Conservation (phyloP, 2,329 filamentous ascomycete species). For the Diaporthe citrichinensis region DNA sequence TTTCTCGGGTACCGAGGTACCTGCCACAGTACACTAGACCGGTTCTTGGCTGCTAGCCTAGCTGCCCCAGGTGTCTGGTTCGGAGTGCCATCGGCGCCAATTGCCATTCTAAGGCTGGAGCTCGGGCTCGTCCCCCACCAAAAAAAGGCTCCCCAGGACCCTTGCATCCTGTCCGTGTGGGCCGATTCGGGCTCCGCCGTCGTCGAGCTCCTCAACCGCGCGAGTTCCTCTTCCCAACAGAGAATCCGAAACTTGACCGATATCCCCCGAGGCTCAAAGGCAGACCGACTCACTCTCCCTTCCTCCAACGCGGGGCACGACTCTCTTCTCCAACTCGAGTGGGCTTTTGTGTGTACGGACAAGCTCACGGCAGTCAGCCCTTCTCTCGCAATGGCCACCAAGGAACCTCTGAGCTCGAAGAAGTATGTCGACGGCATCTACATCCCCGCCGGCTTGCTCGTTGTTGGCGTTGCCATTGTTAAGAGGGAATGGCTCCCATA, state of each 20-base stretch:
- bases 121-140: background rate
- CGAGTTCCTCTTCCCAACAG: constrained; percentile 34
- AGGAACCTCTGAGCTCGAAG: constrained; percentile 56
- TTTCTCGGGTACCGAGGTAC: background rate
- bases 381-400: constrained; percentile 37
- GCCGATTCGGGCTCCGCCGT: constrained; percentile 33
- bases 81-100: constrained; percentile 21
- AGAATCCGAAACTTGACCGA: constrained; percentile 32
- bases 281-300: background rate
- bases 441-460: constrained; percentile 83
- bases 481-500: constrained; percentile 84
- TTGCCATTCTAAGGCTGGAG: constrained; percentile 13
- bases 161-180: constrained; percentile 8
- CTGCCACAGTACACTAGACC: background rate
- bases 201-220: constrained; percentile 29
- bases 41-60: background rate
- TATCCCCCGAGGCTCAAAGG: background rate
- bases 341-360: constrained; percentile 22
- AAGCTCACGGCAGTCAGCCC: constrained; percentile 17
- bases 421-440: constrained; percentile 85
- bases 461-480: constrained; percentile 82
- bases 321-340: background rate
- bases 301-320: background rate
- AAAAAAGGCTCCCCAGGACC: constrained; percentile 22
- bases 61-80: background rate